Base-by-base conservation (phyloP, 2,329 filamentous ascomycete genomes). In the Didymellaceae sp. region DNA sequence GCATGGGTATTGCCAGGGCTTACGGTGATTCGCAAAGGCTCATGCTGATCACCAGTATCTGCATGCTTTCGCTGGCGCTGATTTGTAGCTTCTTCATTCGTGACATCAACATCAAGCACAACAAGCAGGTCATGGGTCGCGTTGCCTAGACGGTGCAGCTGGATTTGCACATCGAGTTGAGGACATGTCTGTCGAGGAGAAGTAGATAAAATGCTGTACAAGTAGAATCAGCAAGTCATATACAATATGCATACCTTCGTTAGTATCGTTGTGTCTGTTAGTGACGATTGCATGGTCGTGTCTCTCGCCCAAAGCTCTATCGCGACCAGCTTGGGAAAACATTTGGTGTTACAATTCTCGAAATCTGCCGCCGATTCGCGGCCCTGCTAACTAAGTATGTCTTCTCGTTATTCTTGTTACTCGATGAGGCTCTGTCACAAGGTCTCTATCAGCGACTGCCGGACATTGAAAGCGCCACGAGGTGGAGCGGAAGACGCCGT, bases 61-160 rank as follows among this genome's bases (percentile, higher is more conserved):
- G 55, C 7, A 58, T 70, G 51, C 49, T 67, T 40, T 51, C 56
- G 1, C 16, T 59, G 33, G 55, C 51, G 24, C 37, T 69, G 5
- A 45, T 78, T 9, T 78, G 73, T 3, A 46, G 78, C 5, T 57
- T 81, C 63, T 78, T 81, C 48, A 59, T 54, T 34, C 72, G 67
- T 47, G 76, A 83, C 54, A 74, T 81, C 44, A 75, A 82, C 44
- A 64, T 83, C 22, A 59, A 59, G 48, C 48, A 59, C 39, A 55
- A 58, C 24, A 65, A 73, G 17, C 79, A 82, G 64, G 74, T 74
- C 13, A 80, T 78, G 70, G 81, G 81, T 45, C 74, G 65, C 9
- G 74, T 82, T 4, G 43, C 53, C 13, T 57, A 46, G 31, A 7
- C 3, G 26, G 16, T 20, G 13, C 18, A 18, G 14, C 2, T 42